Conservation (phyloP, 2,329 filamentous ascomycete species). For the Botrytis byssoidea region DNA sequence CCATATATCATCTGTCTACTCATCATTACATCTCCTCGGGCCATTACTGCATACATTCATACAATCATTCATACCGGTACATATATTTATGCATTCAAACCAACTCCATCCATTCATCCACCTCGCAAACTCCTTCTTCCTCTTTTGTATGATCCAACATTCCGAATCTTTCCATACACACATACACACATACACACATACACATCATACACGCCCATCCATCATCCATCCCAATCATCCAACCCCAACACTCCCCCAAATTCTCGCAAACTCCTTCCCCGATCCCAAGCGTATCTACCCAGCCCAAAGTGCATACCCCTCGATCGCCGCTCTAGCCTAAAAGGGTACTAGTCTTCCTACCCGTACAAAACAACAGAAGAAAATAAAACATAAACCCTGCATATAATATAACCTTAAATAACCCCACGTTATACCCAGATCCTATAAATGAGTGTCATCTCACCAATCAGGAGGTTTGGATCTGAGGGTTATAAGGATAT, state of each 20-base stretch:
- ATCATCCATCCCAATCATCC: background rate
- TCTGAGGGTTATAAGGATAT: no score
- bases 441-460: background rate
- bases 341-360: background rate
- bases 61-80: no score
- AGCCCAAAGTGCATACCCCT: background rate
- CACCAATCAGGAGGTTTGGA: background rate
- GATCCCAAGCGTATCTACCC: constrained; percentile 8
- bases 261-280: constrained; percentile 17
- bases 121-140: constrained; percentile 1
- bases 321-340: background rate
- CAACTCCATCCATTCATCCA: background rate
- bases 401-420: background rate
- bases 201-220: background rate
- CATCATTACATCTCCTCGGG: background rate
- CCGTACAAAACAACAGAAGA: no score
- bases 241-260: background rate
- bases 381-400: background rate
- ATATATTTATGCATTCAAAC: no score
- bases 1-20: background rate
- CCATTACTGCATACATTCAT: background rate
- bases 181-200: background rate
- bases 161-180: background rate
- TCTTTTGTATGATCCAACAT: background rate
- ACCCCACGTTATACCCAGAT: background rate